These are phyloP conservation scores for Starmerella vitae DNA, from an alignment of 805 yeast genomes.

Conservation along the genomic window DNA sequence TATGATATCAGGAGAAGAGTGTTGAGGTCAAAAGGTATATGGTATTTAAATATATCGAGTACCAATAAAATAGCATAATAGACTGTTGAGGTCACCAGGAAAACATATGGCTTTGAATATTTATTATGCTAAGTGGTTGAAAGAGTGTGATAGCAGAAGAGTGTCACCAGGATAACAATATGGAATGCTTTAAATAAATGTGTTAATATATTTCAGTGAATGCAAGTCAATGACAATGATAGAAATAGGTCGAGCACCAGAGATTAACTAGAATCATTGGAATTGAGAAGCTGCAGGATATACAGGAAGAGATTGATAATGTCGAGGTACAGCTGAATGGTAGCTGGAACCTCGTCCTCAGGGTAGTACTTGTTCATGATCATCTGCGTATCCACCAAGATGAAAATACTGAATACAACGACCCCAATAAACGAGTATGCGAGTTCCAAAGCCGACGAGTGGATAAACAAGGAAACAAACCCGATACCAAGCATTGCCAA, in stretches of 20 bases:
- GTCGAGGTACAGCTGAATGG: conserved; percentile 67
- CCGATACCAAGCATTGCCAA: conserved; percentile 64
- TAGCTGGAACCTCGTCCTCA: conserved; percentile 76
- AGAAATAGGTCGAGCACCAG: neutral
- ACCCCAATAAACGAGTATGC: conserved; percentile 65
- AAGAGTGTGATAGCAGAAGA: neutral
- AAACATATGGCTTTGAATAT: too few relatives aligned
- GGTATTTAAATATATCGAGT: too few relatives aligned
- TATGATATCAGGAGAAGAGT: too few relatives aligned
- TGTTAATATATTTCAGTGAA: too few relatives aligned
- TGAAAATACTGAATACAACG: conserved; percentile 52
- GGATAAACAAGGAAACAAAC: conserved; percentile 53
- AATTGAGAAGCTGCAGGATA: conserved; percentile 48
- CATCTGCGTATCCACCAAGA: conserved; percentile 69
- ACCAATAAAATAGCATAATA: too few relatives aligned
- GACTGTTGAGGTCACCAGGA: too few relatives aligned
- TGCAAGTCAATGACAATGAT: too few relatives aligned
- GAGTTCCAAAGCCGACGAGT: conserved; percentile 45
- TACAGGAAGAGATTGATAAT: conserved; percentile 66
- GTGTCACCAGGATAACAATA: neutral
- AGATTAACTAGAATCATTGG: conserved; percentile 11
- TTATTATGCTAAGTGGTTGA: too few relatives aligned
- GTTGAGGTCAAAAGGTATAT: too few relatives aligned
- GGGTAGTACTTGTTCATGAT: conserved; percentile 61
- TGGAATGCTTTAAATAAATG: neutral